Conservation (phyloP, 2,329 filamentous ascomycete species). For the Penicillium fuscoglaucum region DNA sequence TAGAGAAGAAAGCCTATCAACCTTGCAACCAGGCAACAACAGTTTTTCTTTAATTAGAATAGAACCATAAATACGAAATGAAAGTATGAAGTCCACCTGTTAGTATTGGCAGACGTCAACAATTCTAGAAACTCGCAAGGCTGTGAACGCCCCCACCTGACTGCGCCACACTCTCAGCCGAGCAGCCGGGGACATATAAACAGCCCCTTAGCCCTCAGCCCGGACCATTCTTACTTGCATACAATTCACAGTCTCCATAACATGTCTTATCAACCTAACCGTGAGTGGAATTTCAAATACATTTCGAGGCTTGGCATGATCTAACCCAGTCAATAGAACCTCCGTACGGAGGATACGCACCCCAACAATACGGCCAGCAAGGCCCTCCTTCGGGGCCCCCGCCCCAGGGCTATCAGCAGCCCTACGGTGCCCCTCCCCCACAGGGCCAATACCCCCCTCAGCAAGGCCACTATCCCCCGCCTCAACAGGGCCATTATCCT, state of each 20-base stretch:
- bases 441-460: conserved; percentile 26
- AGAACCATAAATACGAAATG: not conserved
- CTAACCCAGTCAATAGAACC: conserved; percentile 21
- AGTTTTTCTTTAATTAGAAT: conserved; percentile 4
- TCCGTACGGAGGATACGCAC: conserved; percentile 31
- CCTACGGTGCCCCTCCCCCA: conserved; percentile 18
- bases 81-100: not conserved
- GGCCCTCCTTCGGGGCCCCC: conserved; percentile 25
- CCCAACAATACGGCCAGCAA: conserved; percentile 27
- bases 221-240: not conserved
- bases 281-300: conserved; percentile 15
- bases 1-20: not conserved
- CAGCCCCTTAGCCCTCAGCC: not conserved
- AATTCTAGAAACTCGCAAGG: conserved; percentile 10
- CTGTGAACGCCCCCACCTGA: conserved; percentile 20
- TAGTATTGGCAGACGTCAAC: not conserved
- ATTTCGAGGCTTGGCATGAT: not conserved
- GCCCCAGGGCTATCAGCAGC: conserved; percentile 29
- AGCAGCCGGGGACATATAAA: conserved; percentile 3
- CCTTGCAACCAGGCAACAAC: not conserved
- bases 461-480: conserved; percentile 15
- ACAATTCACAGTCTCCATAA: not conserved
- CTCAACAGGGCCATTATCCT: conserved; percentile 29
- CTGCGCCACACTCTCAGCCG: conserved; percentile 22
- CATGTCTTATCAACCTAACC: conserved; percentile 27